Percentiles rank a stretch among this genome's conserved stretches.
Conservation (phyloP, 371 early-diverging fungal genomes). For the Blyttiomyces sp. region DNA sequence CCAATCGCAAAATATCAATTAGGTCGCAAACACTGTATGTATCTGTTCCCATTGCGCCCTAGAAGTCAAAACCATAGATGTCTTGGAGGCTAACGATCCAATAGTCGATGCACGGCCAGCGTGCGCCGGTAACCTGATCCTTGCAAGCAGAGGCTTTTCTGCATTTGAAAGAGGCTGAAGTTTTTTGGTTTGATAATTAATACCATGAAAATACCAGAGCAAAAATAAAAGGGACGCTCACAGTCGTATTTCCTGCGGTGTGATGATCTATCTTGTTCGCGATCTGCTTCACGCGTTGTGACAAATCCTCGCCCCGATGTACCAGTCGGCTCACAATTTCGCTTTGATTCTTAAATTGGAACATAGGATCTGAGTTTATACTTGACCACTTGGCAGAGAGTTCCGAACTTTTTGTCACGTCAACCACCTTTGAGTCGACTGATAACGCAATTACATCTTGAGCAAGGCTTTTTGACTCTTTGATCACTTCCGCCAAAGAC, state of each 20-base stretch:
- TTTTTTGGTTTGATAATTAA: background rate
- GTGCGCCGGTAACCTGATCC: conserved; percentile 5
- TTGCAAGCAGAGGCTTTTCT: conserved; percentile 1
- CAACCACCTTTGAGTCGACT: conserved; percentile 13
- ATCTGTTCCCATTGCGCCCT: conserved; percentile 14
- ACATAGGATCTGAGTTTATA: conserved; percentile 15
- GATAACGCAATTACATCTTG: conserved; percentile 8
- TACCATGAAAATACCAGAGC: background rate
- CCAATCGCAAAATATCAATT: too few relatives aligned
- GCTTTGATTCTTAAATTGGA: conserved; percentile 13
- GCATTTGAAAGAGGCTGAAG: background rate
- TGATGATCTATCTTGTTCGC: conserved; percentile 11
- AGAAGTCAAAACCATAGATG: conserved; percentile 8
- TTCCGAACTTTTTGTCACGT: conserved; percentile 8
- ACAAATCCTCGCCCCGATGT: conserved; percentile 12
- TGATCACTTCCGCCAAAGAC: conserved; percentile 10
- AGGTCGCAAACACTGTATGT: too few relatives aligned
- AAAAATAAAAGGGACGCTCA: background rate
- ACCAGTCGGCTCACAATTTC: conserved; percentile 11
- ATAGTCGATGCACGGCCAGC: background rate
- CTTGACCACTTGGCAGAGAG: conserved; percentile 14
- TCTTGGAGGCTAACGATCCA: background rate
- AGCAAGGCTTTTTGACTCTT: conserved; percentile 15
- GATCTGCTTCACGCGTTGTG: conserved; percentile 12
- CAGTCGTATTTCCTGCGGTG: conserved; percentile 12